Evolutionary conservation across 306 rosid genomes (phyloP).

Genomic region (Aeschynomene evenia): DNA sequence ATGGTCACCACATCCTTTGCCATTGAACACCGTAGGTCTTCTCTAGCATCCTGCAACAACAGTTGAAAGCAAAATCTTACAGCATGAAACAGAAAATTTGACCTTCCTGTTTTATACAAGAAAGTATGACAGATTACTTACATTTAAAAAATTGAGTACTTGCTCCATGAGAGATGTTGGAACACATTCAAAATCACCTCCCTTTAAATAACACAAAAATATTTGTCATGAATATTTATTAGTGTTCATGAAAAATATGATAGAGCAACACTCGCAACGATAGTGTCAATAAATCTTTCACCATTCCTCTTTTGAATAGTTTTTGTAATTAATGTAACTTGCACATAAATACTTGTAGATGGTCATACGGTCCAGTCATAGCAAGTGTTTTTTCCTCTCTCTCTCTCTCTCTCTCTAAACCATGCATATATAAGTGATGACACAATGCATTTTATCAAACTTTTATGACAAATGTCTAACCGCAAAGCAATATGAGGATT

Average conservation of each 20-base stretch:
- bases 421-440: neutral
- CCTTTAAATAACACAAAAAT: slow-evolving; percentile 51
- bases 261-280: too few relatives aligned
- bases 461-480: neutral
- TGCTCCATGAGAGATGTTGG: slow-evolving; percentile 87
- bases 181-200: slow-evolving; percentile 83
- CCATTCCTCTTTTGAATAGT: too few relatives aligned
- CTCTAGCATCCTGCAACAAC: slow-evolving; percentile 67
- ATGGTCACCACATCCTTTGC: slow-evolving; percentile 74
- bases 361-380: too few relatives aligned
- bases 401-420: neutral
- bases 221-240: neutral
- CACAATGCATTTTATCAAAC: neutral
- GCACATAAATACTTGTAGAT: too few relatives aligned
- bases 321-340: too few relatives aligned
- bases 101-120: slow-evolving; percentile 6
- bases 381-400: too few relatives aligned
- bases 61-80: neutral
- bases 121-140: slow-evolving; percentile 44
- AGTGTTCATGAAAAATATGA: too few relatives aligned
- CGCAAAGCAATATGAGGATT: neutral
- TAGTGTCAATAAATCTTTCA: too few relatives aligned
- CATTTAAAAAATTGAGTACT: slow-evolving; percentile 73
- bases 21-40: slow-evolving; percentile 85
- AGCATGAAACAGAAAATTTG: slow-evolving; percentile 25